Evolutionary conservation across 2,329 filamentous ascomycete species (phyloP).

Genomic region (Torrubiella hemipterigena): DNA sequence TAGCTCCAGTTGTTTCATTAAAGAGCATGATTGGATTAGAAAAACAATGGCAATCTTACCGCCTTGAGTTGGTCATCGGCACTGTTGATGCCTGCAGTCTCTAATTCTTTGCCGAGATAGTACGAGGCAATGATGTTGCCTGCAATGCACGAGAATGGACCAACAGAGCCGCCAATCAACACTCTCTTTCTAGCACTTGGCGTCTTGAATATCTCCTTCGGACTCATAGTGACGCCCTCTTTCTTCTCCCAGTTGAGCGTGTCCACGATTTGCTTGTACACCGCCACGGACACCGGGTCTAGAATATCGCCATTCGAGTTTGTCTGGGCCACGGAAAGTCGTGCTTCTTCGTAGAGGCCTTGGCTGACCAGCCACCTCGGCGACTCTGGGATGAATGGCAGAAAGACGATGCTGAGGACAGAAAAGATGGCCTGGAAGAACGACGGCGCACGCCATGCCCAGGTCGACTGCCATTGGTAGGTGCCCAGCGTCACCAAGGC

Average conservation of each 20-base stretch:
- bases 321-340: constrained; percentile 26
- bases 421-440: constrained; percentile 18
- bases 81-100: constrained; percentile 32
- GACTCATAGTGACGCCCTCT: constrained; percentile 25
- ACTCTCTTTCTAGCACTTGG: constrained; percentile 35
- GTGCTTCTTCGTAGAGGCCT: constrained; percentile 27
- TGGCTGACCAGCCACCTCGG: constrained; percentile 33
- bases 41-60: constrained; percentile 11
- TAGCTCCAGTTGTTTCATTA: too few relatives aligned
- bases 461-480: constrained; percentile 17
- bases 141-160: constrained; percentile 13
- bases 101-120: constrained; percentile 26
- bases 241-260: constrained; percentile 28
- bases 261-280: constrained; percentile 25
- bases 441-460: constrained; percentile 23
- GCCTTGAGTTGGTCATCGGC: constrained; percentile 28
- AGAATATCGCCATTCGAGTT: constrained; percentile 29
- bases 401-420: constrained; percentile 13
- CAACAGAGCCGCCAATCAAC: constrained; percentile 31
- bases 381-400: constrained; percentile 26
- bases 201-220: constrained; percentile 31
- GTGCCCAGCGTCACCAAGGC: constrained; percentile 30
- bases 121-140: constrained; percentile 28
- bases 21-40: constrained; percentile 5
- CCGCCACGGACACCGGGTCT: constrained; percentile 13